phyloP scores from a whole-genome alignment of 306 rosid species.

The Parietaria judaica region DNA sequence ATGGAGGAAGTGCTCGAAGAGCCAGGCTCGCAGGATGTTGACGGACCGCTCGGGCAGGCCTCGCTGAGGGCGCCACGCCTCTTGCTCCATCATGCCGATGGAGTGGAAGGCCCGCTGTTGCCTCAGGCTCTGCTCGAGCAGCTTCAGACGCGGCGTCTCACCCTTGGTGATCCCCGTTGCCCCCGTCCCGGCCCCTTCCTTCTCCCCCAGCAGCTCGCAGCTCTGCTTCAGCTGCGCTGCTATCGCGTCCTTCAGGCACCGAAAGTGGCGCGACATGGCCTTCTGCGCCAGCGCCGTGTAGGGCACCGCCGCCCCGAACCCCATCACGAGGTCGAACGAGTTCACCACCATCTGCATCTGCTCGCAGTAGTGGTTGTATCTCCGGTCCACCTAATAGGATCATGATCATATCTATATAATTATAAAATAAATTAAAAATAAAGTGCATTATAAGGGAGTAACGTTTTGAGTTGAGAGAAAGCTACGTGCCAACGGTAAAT shows the following conservation, averaged over 20 bases:
- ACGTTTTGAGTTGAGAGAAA: constrained; percentile 6
- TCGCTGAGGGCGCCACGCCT: constrained; percentile 98
- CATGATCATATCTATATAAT: background rate
- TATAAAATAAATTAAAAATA: background rate
- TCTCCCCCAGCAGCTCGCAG: constrained; percentile 78
- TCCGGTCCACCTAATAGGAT: constrained; percentile 65
- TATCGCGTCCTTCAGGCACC: constrained; percentile 86
- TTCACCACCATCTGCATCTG: constrained; percentile 97
- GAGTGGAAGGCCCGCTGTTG: constrained; percentile 93
- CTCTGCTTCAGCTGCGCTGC: constrained; percentile 59
- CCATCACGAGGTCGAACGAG: constrained; percentile 88
- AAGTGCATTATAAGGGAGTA: background rate
- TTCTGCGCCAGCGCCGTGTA: constrained; percentile 90
- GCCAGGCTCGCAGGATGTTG: constrained; percentile 96
- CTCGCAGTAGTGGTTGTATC: constrained; percentile 89
- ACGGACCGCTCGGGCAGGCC: constrained; percentile 98
- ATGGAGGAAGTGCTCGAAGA: constrained; percentile 95
- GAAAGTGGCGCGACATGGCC: constrained; percentile 93
- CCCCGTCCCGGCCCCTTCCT: constrained; percentile 76
- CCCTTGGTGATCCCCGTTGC: constrained; percentile 83
- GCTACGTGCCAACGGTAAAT: constrained; percentile 9
- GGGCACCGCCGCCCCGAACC: constrained; percentile 84
- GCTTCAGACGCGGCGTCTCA: constrained; percentile 90
- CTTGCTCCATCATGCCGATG: constrained; percentile 98
- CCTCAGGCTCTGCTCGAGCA: constrained; percentile 75